Percentiles rank a stretch among this genome's conserved stretches.
Conservation (phyloP, 2,329 filamentous ascomycete species). For the Penicillium sclerotigenum region DNA sequence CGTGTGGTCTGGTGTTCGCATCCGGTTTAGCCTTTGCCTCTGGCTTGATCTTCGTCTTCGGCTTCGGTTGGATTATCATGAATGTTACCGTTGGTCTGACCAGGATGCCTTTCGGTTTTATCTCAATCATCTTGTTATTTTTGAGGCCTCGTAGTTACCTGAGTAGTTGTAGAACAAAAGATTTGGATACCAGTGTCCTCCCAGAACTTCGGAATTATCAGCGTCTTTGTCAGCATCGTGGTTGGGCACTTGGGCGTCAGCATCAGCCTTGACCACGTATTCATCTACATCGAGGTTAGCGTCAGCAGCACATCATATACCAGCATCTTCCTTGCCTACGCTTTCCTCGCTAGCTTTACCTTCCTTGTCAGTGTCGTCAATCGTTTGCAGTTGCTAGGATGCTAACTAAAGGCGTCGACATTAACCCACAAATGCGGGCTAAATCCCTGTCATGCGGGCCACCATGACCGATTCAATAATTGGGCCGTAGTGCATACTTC, state of each 20-base stretch:
- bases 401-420: neutral
- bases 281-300: neutral
- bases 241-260: neutral
- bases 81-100: neutral
- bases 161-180: neutral
- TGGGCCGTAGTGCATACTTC: neutral
- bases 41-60: neutral
- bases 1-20: too few relatives aligned
- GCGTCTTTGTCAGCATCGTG: neutral
- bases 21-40: neutral
- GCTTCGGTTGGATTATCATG: neutral
- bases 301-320: neutral
- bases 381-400: too few relatives aligned
- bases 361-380: neutral
- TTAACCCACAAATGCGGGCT: too few relatives aligned
- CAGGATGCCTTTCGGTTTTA: too few relatives aligned
- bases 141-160: too few relatives aligned
- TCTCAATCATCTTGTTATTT: neutral
- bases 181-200: neutral
- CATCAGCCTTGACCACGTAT: neutral
- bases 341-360: neutral
- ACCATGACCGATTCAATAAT: neutral
- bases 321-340: neutral
- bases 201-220: neutral
- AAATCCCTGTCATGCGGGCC: neutral